Evolutionary conservation across 2,329 filamentous ascomycete genomes (phyloP), one percentile per base, ranked within the genome.

Genomic region (Nigrospora sphaerica): DNA sequence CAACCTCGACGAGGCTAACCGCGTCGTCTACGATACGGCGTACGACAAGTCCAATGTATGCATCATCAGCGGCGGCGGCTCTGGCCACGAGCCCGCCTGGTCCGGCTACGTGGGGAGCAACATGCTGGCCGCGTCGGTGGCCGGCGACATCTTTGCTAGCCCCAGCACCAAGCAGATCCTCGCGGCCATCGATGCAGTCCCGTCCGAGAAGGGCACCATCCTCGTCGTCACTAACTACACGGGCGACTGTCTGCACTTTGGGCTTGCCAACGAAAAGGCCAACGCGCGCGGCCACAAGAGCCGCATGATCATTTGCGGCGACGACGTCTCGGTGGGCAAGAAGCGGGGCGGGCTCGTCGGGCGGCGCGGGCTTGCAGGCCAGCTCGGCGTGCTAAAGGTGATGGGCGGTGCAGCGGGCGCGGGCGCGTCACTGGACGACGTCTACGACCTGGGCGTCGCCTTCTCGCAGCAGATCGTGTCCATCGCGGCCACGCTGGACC

Each of bases 151-250:
- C 52, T 85, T 85, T 52, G 80, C 81, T 14, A 79, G 74, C 7
- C 81, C 81, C 0, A 80, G 75, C 48, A 80, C 80, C 12, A 78
- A 77, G 49, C 81, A 85, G 62, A 80, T 85, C 46, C 60, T 81
- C 10, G 73, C 79, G 1, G 80, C 72, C 6, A 73, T 84, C 36
- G 73, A 76, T 44, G 68, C 70, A 39, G 75, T 73, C 12, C 77
- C 73, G n/a, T 80, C 69, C 28, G 67, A 71, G 32, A 67, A 66
- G 55, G 80, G 80, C 34, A 75, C 74, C 3, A 74, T 84, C 41
- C 65, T 84, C 2, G 74, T 84, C 42, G 74, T 83, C 49, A 82
- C 78, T 39, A 85, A 85, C 62, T 83, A 83, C 60, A 83, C 80
- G 0, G 80, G 80, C 40, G 80, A 83, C 59, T 80, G 79, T 47